phyloP scores from a whole-genome alignment of 1,284 basidiomycete genomes.

The Microbotryum intermedium region DNA sequence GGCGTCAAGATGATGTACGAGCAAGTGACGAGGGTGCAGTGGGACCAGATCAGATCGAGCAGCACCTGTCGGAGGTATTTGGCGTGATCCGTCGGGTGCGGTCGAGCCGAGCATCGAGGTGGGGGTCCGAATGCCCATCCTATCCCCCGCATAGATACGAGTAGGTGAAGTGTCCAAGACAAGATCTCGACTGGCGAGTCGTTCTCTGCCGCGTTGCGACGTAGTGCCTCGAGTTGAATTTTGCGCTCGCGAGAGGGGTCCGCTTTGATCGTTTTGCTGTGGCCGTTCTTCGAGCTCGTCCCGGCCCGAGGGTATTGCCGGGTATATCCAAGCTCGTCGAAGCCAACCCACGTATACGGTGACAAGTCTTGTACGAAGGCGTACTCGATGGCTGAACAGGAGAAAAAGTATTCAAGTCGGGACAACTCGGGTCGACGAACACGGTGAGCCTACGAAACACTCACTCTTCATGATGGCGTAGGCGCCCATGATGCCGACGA shows the following conservation, averaged over 20 bases:
- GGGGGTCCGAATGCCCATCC: slow-evolving; percentile 24
- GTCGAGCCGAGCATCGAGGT: neutral
- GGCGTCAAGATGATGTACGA: slow-evolving; percentile 9
- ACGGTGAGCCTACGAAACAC: no score
- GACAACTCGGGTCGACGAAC: no score
- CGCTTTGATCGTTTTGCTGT: neutral
- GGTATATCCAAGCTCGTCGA: neutral
- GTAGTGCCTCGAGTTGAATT: slow-evolving; percentile 2
- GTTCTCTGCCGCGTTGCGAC: neutral
- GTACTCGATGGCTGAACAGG: slow-evolving; percentile 10
- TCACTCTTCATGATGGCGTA: slow-evolving; percentile 19
- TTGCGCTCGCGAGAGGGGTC: neutral
- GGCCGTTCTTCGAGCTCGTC: neutral
- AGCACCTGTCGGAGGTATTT: slow-evolving; percentile 8
- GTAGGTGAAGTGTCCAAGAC: slow-evolving; percentile 10
- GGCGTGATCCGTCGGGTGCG: slow-evolving; percentile 2
- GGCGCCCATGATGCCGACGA: neutral
- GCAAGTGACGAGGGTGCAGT: slow-evolving; percentile 10
- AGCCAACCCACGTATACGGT: slow-evolving; percentile 25
- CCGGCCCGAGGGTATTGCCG: neutral
- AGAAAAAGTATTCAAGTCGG: no score
- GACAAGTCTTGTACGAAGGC: slow-evolving; percentile 17
- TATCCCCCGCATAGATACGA: slow-evolving; percentile 21
- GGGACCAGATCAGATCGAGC: slow-evolving; percentile 14
- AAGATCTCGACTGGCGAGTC: slow-evolving; percentile 13